Base-by-base conservation (phyloP, 169 alveolate genomes). In the Cryptosporidium viatorum region DNA sequence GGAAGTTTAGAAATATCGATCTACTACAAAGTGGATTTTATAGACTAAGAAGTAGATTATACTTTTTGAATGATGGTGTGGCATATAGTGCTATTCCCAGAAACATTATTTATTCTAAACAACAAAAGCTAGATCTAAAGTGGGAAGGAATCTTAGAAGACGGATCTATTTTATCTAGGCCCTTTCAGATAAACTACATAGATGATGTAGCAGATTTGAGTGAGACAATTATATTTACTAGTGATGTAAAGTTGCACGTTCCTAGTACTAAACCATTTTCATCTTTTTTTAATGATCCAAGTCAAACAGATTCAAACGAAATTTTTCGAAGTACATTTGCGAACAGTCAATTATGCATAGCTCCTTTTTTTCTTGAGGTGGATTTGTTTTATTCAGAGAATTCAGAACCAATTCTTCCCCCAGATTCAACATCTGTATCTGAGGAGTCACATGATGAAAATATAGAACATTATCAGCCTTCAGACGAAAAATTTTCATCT, bases 281-380 rank as follows among this genome's bases (percentile, higher is more conserved):
- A 45, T 80, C 75, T 1, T 80, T 80, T 65, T 80, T 80, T 62
- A 48, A 33, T 14, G 75, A 59, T 9, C 10, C 70, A 80, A 55
- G 35, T 21, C 67, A n/a, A 21, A 26, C 67, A 23, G 50, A 65
- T 37, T 65, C 71, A n/a, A 65, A 65, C 33, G 71, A 65, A 37
- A 9, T 39, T n/a, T 51, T 52, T 41, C 71, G 31, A 26, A 80
- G 59, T 26, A 50, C 33, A 26, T 21, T 80, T 37, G n/a, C 62
- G 39, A 80, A 80, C 62, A 51, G 67, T 33, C 43, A 51, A 33
- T 14, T 73, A 59, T 31, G 12, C 31, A 50, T 73, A 3, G 60
- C 68, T n/a, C 89, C 89, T 35, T 80, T 80, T 80, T 80, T 80
- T 18, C 51, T 80, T 2, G 89, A 80, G 21, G 89, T 80, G 48